Conservation (phyloP, 805 yeast species). For the Cyberlindnera euphorbiae region DNA sequence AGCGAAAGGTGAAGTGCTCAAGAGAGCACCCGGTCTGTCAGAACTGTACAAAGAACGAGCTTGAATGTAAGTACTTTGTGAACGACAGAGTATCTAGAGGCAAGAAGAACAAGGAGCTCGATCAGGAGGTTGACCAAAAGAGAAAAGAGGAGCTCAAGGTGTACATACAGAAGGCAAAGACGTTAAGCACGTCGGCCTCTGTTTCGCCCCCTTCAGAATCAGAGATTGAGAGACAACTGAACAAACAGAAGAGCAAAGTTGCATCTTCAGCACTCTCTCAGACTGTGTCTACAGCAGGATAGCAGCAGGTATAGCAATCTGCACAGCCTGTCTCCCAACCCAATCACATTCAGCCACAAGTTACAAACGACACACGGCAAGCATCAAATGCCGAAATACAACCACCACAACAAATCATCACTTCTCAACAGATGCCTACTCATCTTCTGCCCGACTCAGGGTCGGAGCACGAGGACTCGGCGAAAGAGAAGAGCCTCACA, state of each 20-base stretch:
- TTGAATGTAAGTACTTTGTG: slow-evolving; percentile 50
- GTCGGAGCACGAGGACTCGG: slow-evolving; percentile 14
- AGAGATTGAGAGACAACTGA: background rate
- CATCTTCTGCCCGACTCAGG: slow-evolving; percentile 11
- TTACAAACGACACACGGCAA: no score
- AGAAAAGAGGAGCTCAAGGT: slow-evolving; percentile 23
- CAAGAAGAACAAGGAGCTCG: slow-evolving; percentile 23
- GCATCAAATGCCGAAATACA: no score
- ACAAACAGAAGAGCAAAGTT: background rate
- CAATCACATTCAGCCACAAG: no score
- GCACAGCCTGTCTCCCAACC: no score
- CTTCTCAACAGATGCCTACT: slow-evolving; percentile 4
- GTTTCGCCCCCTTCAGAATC: slow-evolving; percentile 10
- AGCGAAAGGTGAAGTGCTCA: slow-evolving; percentile 52
- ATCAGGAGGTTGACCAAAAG: slow-evolving; percentile 19
- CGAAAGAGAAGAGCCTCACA: slow-evolving; percentile 20
- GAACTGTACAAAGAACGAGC: slow-evolving; percentile 42
- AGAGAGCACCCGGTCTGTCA: slow-evolving; percentile 48
- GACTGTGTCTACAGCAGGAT: no score
- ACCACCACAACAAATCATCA: no score
- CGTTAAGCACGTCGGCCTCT: slow-evolving; percentile 8
- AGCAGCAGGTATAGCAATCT: no score
- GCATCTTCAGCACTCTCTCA: background rate
- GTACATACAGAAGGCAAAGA: slow-evolving; percentile 23
- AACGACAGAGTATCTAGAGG: slow-evolving; percentile 46